Evolutionary conservation across 2,329 filamentous ascomycete species (phyloP).

Genomic region (Penicillium sp.): DNA sequence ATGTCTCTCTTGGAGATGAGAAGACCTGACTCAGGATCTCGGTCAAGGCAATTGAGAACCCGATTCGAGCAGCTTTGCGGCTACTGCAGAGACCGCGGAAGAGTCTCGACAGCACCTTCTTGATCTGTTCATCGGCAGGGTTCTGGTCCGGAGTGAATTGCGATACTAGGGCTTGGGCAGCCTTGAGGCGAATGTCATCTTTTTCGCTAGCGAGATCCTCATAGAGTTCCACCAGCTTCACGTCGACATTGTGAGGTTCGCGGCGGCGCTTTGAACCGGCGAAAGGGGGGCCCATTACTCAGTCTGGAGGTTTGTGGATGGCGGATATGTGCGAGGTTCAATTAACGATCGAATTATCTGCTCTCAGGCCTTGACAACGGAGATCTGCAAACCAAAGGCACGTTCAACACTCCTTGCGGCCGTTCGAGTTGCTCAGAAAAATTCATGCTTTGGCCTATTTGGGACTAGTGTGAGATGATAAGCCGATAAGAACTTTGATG

Average conservation of each 20-base stretch:
- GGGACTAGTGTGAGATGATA: conserved; percentile 21
- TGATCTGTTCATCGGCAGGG: conserved; percentile 41
- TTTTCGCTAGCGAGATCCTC: conserved; percentile 49
- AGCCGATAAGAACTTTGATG: conserved; percentile 19
- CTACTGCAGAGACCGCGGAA: conserved; percentile 87
- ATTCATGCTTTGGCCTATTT: conserved; percentile 16
- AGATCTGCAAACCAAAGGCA: conserved; percentile 5
- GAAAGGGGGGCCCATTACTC: conserved; percentile 27
- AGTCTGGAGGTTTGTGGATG: not conserved
- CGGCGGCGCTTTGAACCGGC: conserved; percentile 38
- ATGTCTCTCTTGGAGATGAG: conserved; percentile 33
- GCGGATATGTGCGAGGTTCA: conserved; percentile 1
- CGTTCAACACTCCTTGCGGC: conserved; percentile 13
- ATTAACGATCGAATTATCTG: not conserved
- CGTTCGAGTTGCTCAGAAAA: conserved; percentile 11
- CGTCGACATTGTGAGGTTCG: conserved; percentile 43
- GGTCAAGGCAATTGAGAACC: conserved; percentile 84
- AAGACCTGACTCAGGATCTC: conserved; percentile 74
- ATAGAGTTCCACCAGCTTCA: conserved; percentile 49
- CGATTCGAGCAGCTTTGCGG: conserved; percentile 80
- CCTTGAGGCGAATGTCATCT: conserved; percentile 46
- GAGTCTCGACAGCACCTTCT: conserved; percentile 56
- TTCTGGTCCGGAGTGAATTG: conserved; percentile 44
- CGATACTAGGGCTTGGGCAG: conserved; percentile 43
- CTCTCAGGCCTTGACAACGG: not conserved